A percentile compares a stretch with the other conserved stretches of the same genome.
These are phyloP conservation scores for Magnaporthales sp. DNA, from an alignment of 2,329 filamentous ascomycete species.

Conservation along the genomic window DNA sequence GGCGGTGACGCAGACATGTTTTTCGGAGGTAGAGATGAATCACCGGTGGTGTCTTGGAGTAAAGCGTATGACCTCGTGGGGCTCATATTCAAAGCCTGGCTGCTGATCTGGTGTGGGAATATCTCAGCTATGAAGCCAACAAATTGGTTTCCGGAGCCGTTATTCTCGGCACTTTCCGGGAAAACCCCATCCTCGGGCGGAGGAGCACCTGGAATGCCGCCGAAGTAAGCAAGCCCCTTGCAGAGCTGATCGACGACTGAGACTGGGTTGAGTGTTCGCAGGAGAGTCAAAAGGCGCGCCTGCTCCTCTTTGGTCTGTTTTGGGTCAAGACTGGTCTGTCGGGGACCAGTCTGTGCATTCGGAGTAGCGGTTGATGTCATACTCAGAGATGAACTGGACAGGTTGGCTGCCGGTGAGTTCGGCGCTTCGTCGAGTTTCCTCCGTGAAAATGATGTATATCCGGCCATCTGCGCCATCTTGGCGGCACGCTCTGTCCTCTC, in stretches of 20 bases:
- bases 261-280: conserved; percentile 45
- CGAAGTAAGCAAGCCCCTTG: conserved; percentile 55
- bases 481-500: conserved; percentile 52
- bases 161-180: conserved; percentile 45
- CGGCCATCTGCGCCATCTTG: conserved; percentile 42
- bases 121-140: conserved; percentile 56
- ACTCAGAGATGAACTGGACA: conserved; percentile 1
- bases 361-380: background rate
- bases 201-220: conserved; percentile 46
- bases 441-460: conserved; percentile 41
- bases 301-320: conserved; percentile 50
- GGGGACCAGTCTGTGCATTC: conserved; percentile 4
- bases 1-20: background rate
- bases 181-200: conserved; percentile 41
- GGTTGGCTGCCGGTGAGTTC: background rate
- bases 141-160: conserved; percentile 49
- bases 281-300: conserved; percentile 46
- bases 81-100: background rate
- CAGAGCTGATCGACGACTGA: conserved; percentile 54
- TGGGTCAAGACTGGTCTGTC: conserved; percentile 22
- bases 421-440: conserved; percentile 25
- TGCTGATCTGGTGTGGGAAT: conserved; percentile 32
- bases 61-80: background rate
- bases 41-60: background rate
- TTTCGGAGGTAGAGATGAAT: background rate